Evolutionary conservation across 1,139 yeast genomes (phyloP).

Genomic region (Lodderomyces theae): DNA sequence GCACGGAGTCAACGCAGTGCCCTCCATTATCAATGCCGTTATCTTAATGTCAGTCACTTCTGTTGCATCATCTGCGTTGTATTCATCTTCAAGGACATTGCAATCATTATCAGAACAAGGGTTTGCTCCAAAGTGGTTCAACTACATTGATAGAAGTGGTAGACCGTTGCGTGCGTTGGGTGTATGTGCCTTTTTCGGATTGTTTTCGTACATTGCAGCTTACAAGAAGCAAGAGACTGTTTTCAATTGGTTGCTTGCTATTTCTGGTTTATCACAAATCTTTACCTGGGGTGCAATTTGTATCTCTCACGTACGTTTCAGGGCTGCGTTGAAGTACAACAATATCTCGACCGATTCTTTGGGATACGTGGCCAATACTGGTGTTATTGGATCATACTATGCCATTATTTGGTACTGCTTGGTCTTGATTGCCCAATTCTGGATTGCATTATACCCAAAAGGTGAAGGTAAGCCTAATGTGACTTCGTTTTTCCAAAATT

Average conservation of each 20-base stretch:
- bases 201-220: slow-evolving; percentile 37
- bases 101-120: slow-evolving; percentile 45
- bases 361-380: slow-evolving; percentile 42
- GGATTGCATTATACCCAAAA: slow-evolving; percentile 42
- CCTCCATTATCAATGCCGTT: slow-evolving; percentile 43
- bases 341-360: slow-evolving; percentile 34
- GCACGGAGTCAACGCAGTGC: slow-evolving; percentile 38
- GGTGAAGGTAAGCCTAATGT: slow-evolving; percentile 30
- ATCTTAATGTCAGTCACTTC: slow-evolving; percentile 45
- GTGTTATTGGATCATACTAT: slow-evolving; percentile 39
- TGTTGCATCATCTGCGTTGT: slow-evolving; percentile 45
- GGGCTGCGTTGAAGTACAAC: slow-evolving; percentile 38
- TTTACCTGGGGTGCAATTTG: slow-evolving; percentile 46
- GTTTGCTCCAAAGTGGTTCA: slow-evolving; percentile 41
- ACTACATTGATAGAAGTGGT: slow-evolving; percentile 42
- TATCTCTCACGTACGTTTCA: slow-evolving; percentile 40
- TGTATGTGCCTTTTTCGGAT: slow-evolving; percentile 31
- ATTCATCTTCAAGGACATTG: slow-evolving; percentile 43
- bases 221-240: slow-evolving; percentile 40
- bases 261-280: slow-evolving; percentile 43
- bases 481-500: slow-evolving; percentile 34
- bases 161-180: slow-evolving; percentile 43
- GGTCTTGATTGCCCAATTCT: slow-evolving; percentile 41
- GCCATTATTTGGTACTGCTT: slow-evolving; percentile 35
- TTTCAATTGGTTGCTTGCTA: slow-evolving; percentile 44